Base-by-base conservation (phyloP, 2,329 filamentous ascomycete genomes). In the Colletotrichum siamense region DNA sequence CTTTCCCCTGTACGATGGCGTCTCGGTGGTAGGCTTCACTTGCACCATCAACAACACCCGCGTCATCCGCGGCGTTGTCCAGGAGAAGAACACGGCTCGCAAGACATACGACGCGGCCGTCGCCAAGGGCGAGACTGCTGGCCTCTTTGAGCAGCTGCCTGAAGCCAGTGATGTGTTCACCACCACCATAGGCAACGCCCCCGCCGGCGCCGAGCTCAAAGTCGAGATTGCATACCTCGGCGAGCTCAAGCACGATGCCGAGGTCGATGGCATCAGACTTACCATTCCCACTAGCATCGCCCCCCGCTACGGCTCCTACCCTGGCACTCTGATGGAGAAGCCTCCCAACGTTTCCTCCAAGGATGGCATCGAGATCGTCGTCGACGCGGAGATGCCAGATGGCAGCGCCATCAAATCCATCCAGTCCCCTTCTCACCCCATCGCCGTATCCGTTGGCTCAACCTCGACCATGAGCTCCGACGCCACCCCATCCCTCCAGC, bases 1-100 rank as follows among this genome's bases (percentile, higher is more conserved):
- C 0, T 95, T 96, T 77, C 94, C 94, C 0, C 87, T 96, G 0
- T 94, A 93, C 78, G 93, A 95, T 80, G 94, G 94, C 12, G 92
- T 94, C 18, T 93, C 91, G 8, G 91, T 96, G 1, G 92, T 93
- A 9, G 88, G 86, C 5, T 96, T 95, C 78, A 89, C 87, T 6
- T 95, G 93, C 83, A 90, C 86, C 16, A 87, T 95, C 63, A 68
- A 75, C 55, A 92, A 89, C 39, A 84, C 88, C 36, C 90, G 91
- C 24, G 86, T 91, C 18, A 91, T 95, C 78, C 86, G 87, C 5
- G 94, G 94, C 16, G 82, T 93, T 15, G 93, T 95, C 57, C 92
- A 94, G 81, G 91, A 94, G 79, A 92, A 90, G 71, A 86, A 90
- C 13, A 87, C 91, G 69, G 94, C 94, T 2, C 90, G 88, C 70